Evolutionary conservation across 768 basidiomycete species (phyloP).

Genomic region (Serendipita sp.): DNA sequence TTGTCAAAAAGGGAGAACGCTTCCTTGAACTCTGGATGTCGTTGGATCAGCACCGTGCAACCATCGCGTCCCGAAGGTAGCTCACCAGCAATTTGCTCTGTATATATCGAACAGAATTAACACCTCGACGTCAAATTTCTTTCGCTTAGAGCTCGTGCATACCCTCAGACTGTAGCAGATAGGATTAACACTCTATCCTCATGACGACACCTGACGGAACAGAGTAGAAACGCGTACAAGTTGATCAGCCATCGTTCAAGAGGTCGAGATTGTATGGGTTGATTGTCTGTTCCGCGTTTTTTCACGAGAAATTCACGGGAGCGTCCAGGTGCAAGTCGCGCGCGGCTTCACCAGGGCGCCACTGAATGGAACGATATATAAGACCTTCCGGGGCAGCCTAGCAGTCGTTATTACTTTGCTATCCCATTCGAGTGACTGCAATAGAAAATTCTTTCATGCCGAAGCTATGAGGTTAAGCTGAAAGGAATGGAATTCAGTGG

Average conservation of each 20-base stretch:
- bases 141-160: background rate
- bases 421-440: no score
- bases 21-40: constrained; percentile 28
- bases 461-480: no score
- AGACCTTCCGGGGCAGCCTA: no score
- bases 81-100: constrained; percentile 8
- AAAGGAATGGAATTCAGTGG: no score
- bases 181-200: background rate
- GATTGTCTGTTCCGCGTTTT: background rate
- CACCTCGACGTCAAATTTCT: background rate
- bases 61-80: background rate
- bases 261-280: background rate
- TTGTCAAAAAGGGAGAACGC: constrained; percentile 33
- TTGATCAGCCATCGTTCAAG: constrained; percentile 34
- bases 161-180: background rate
- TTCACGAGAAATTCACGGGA: background rate
- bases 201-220: background rate
- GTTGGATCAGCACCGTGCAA: background rate
- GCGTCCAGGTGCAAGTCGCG: background rate
- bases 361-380: background rate
- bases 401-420: no score
- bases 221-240: constrained; percentile 23
- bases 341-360: background rate
- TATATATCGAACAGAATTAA: background rate
- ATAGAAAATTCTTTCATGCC: no score